Conservation (phyloP, 1,284 basidiomycete genomes). For the Ustilago shanxiensis region DNA sequence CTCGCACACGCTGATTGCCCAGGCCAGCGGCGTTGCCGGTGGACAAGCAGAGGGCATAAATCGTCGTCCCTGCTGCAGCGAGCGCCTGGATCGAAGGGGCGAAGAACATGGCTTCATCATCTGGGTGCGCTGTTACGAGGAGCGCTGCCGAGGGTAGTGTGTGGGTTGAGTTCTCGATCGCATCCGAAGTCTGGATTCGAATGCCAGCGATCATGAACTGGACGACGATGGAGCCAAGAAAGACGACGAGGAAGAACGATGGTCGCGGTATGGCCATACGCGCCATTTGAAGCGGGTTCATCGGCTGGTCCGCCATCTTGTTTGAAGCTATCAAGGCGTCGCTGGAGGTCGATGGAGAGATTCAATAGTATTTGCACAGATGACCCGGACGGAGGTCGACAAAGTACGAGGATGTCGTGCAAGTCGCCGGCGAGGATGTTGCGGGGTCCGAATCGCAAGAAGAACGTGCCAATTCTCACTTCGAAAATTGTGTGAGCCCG, state of each 20-base stretch:
- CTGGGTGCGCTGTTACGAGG: constrained; percentile 86
- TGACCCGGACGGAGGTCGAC: not conserved
- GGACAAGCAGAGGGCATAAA: constrained; percentile 72
- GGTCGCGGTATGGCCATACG: constrained; percentile 46
- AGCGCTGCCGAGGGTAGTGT: constrained; percentile 70
- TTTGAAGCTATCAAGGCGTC: not conserved
- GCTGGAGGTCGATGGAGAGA: not conserved
- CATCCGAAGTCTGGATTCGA: constrained; percentile 19
- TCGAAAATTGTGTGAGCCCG: not conserved
- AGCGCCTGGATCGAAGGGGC: constrained; percentile 79
- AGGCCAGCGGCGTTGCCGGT: constrained; percentile 83
- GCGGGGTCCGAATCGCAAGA: not conserved
- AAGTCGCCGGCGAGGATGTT: not conserved
- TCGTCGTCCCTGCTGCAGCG: constrained; percentile 71
- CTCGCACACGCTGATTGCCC: constrained; percentile 77
- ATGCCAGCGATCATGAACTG: constrained; percentile 42
- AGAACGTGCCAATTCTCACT: not conserved
- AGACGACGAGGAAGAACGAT: constrained; percentile 38
- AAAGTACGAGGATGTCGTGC: not conserved
- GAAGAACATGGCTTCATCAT: constrained; percentile 94
- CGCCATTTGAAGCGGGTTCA: constrained; percentile 24
- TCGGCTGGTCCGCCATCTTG: constrained; percentile 21
- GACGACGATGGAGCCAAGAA: constrained; percentile 33
- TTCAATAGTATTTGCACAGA: not conserved
- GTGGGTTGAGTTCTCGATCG: constrained; percentile 5